These are phyloP conservation scores for Borovskyia barvae DNA, from an alignment of 208 protist species.

Conservation along the genomic window DNA sequence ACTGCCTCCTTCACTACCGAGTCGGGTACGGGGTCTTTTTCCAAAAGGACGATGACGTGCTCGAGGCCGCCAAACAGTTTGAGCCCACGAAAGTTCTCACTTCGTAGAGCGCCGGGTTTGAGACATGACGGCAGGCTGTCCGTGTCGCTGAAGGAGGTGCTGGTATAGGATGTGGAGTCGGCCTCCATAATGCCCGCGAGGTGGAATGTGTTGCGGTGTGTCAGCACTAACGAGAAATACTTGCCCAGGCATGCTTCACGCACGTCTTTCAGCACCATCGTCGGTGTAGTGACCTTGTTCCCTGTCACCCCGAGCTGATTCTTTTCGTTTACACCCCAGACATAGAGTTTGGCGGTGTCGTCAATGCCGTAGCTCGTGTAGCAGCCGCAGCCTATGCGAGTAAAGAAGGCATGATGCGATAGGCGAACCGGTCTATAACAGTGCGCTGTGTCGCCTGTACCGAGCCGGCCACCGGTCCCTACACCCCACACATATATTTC, in stretches of 20 bases:
- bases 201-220: constrained; percentile 48
- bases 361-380: constrained; percentile 73
- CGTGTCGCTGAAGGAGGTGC: constrained; percentile 52
- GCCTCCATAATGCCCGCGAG: constrained; percentile 58
- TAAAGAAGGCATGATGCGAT: constrained; percentile 42
- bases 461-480: constrained; percentile 59
- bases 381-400: constrained; percentile 64
- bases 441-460: constrained; percentile 39
- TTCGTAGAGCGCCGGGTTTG: constrained; percentile 19
- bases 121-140: constrained; percentile 50
- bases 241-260: constrained; percentile 64
- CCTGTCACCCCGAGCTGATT: constrained; percentile 39
- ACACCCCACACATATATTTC: constrained; percentile 79
- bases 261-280: constrained; percentile 59
- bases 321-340: constrained; percentile 77
- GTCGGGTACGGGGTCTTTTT: constrained; percentile 34
- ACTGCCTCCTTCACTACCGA: constrained; percentile 26
- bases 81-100: constrained; percentile 36
- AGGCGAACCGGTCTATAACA: constrained; percentile 48
- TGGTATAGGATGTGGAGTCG: constrained; percentile 32
- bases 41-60: constrained; percentile 61
- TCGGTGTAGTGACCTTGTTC: constrained; percentile 30
- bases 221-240: constrained; percentile 62
- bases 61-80: constrained; percentile 58
- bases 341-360: constrained; percentile 57